phyloP scores from a whole-genome alignment of 2,329 filamentous ascomycete genomes.

The Plenodomus tracheiphilus region DNA sequence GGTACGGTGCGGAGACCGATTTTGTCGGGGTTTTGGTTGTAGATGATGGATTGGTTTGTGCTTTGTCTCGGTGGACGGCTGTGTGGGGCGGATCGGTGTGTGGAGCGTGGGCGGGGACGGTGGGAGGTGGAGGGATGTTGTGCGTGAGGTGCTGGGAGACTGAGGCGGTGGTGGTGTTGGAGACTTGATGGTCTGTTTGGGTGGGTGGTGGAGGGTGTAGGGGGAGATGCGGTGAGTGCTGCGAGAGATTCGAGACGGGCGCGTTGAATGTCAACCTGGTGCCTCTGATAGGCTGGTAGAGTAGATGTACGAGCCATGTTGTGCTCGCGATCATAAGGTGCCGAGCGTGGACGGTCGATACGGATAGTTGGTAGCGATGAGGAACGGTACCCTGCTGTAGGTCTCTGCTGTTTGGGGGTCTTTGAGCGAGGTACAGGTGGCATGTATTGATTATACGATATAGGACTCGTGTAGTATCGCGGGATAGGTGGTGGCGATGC shows the following conservation, averaged over 20 bases:
- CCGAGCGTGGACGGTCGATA: not conserved
- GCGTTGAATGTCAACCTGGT: not conserved
- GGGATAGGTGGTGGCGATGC: not conserved
- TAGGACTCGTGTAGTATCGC: constrained; percentile 1
- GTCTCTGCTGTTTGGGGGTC: not conserved
- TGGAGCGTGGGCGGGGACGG: not conserved
- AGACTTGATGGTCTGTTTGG: not conserved
- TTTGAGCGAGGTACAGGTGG: not conserved
- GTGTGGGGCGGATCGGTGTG: constrained; percentile 1
- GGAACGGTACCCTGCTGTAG: not conserved
- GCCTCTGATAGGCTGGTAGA: not conserved
- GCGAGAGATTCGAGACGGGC: constrained; percentile 3
- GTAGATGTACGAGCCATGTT: not conserved
- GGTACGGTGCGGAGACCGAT: constrained; percentile 17
- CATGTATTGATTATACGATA: not conserved
- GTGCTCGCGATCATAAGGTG: not conserved
- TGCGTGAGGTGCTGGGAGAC: not conserved
- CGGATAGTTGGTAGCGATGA: not conserved
- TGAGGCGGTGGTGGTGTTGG: not conserved
- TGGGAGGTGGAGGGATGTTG: not conserved
- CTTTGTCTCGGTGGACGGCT: too few relatives aligned
- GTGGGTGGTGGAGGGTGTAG: not conserved
- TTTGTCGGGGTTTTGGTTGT: not conserved
- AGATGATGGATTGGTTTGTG: too few relatives aligned
- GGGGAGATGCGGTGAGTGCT: constrained; percentile 3